Evolutionary conservation across 1,284 basidiomycete species (phyloP), one percentile per base, ranked within the genome.

Genomic region (Cryptococcus depauperatus): DNA sequence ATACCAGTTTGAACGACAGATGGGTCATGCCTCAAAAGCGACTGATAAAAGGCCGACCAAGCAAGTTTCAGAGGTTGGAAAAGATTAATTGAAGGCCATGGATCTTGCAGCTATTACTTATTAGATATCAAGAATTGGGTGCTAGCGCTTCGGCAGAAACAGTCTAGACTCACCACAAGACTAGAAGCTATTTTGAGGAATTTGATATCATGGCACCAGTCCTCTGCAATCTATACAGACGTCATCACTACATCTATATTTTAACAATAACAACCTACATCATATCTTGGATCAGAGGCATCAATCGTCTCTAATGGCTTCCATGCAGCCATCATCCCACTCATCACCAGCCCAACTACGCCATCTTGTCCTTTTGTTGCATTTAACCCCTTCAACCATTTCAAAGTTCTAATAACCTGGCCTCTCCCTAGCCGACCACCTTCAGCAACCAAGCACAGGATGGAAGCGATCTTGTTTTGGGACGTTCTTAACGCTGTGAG

Each of bases 31-130:
- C 82, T 79, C 21, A 86, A 75, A 4, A 80, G 78, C 45, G 86
- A 82, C 1, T 84, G 81, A 56, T 87, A 75, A 68, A 85, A 89
- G 44, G 92, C 73, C 0, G 86, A 84, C 88, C 89, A 95, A 57
- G 89, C 85, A 26, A 97, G 76, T 9, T 84, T 72, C 3, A 92
- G 65, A 0, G 80, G 76, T 1, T 87, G 83, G 59, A 84, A 85
- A n/a, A 96, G 70, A 4, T 81, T 81, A 1, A 78, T 73, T 8
- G 84, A 80, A 37, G 78, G 79, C 88, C 91, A 96, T 16, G 55
- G 54, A 26, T 69, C 67, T 32, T 61, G 58, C 22, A 62, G 52
- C 64, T 66, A 44, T 11, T 9, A 37, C 50, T 47, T 32, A 10
- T 26, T 26, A 33, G 39, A 14, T 8, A 13, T 18, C 13, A 25